Evolutionary conservation across 2,329 filamentous ascomycete genomes (phyloP), one percentile per base, ranked within the genome.

Genomic region (Xylaria sp.): DNA sequence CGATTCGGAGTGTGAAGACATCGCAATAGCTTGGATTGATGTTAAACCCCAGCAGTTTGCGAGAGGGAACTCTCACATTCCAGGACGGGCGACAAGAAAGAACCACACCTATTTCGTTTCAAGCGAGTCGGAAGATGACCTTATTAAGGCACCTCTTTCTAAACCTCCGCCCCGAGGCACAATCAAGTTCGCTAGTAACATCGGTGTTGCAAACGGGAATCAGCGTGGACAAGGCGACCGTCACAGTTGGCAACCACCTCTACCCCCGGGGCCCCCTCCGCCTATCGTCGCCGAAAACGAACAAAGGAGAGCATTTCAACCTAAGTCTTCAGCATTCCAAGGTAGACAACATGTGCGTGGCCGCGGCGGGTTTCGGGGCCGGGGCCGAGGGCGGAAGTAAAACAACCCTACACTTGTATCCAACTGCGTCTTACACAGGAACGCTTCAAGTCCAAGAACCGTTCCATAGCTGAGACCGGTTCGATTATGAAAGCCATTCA

Each of bases 1-100:
- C 25, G 82, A 87, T 69, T 71, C 78, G 4, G 67, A 76, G 8
- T 83, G 80, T 57, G 69, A 73, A 3, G 68, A 77, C 25, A 62
- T 73, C 7, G 76, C 80, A 42, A 78, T 85, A 51, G 70, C 72
- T 52, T 70, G 72, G 71, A 57, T 61, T 12, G 64, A 56, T 6
- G 38, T 71, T 21, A 63, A 67, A 49, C 15, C 23, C 3, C 35
- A 53, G 35, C 49, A 58, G 53, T 11, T 42, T 35, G 6, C 28
- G n/a, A 49, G 40, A 9, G 42, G 37, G 9, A 63, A 69, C 35
- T 72, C 74, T 42, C 70, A 73, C 35, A 69, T 74, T 56, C 69
- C 53, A 8, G 72, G 73, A 28, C 68, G 61, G 31, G 72, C 74
- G 6, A 72, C 56, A 19, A 67, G 68, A 47, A 69, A 58, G 15